phyloP scores from a whole-genome alignment of 2,329 filamentous ascomycete genomes.

The Fusarium liriodendri region DNA sequence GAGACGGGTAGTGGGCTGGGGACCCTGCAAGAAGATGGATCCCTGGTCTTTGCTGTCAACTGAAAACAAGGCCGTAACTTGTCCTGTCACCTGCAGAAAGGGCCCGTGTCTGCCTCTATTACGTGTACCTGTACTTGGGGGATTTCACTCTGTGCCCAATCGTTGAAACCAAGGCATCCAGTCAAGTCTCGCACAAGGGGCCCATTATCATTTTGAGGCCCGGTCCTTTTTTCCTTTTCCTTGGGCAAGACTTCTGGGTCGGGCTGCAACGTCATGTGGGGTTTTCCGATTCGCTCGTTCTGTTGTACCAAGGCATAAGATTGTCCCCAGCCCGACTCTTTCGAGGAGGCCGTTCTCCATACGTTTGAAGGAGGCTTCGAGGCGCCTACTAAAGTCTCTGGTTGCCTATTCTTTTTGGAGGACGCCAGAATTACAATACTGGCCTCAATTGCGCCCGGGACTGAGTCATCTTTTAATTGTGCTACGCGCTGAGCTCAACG shows the following conservation, averaged over 20 bases:
- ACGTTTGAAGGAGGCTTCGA: not conserved
- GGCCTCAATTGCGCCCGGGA: not conserved
- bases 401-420: not conserved
- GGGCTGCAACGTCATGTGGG: slow-evolving; percentile 42
- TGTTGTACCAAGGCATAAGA: slow-evolving; percentile 20
- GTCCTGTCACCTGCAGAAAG: not conserved
- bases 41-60: slow-evolving; percentile 21
- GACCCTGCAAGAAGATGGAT: slow-evolving; percentile 25
- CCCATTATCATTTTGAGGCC: slow-evolving; percentile 37
- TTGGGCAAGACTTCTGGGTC: slow-evolving; percentile 27
- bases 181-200: slow-evolving; percentile 15
- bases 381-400: not conserved
- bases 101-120: not conserved
- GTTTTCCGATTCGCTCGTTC: slow-evolving; percentile 35
- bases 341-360: not conserved
- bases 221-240: not conserved
- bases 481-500: not conserved
- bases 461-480: not conserved
- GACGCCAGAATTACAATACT: not conserved
- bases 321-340: not conserved
- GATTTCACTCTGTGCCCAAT: slow-evolving; percentile 26
- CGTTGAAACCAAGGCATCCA: slow-evolving; percentile 36
- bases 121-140: slow-evolving; percentile 3
- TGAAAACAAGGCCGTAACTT: slow-evolving; percentile 24
- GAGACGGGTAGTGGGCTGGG: slow-evolving; percentile 14